phyloP scores from a whole-genome alignment of 202 grass and related monocot genomes.

The Zizania palustris region DNA sequence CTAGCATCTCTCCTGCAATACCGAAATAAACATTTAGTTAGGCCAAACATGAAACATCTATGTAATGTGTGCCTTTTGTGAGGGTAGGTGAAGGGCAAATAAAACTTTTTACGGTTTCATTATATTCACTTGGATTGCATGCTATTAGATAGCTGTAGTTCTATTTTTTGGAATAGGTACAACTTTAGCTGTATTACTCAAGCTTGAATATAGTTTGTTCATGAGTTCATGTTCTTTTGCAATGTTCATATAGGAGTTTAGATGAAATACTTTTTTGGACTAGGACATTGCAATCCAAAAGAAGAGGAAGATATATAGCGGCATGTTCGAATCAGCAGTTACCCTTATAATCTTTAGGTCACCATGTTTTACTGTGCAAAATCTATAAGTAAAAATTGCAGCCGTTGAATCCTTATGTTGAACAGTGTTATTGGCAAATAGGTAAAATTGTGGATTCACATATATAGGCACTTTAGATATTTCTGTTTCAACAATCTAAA shows the following conservation, averaged over 20 bases:
- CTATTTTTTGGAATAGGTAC: too few relatives aligned
- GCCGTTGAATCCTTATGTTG: too few relatives aligned
- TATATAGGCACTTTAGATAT: too few relatives aligned
- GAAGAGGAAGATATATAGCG: not conserved
- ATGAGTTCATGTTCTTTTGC: not conserved
- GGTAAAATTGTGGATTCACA: too few relatives aligned
- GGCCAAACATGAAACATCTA: too few relatives aligned
- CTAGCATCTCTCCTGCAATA: slow-evolving; percentile 79
- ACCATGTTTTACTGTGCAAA: too few relatives aligned
- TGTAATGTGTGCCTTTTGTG: too few relatives aligned
- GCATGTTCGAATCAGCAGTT: not conserved
- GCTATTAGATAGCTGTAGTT: not conserved
- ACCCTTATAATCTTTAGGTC: not conserved
- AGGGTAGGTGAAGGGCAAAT: too few relatives aligned
- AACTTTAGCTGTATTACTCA: not conserved
- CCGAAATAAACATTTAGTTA: not conserved
- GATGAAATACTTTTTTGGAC: not conserved
- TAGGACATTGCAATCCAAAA: not conserved
- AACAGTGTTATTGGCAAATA: too few relatives aligned
- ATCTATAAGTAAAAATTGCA: too few relatives aligned
- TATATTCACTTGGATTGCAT: not conserved
- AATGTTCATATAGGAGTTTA: not conserved
- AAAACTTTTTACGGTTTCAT: not conserved
- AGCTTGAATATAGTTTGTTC: not conserved
- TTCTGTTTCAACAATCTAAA: too few relatives aligned